A percentile compares a stretch with the other conserved stretches of the same genome.
Evolutionary conservation across 345 rosid species (phyloP).

Genomic region (Psidium guajava): DNA sequence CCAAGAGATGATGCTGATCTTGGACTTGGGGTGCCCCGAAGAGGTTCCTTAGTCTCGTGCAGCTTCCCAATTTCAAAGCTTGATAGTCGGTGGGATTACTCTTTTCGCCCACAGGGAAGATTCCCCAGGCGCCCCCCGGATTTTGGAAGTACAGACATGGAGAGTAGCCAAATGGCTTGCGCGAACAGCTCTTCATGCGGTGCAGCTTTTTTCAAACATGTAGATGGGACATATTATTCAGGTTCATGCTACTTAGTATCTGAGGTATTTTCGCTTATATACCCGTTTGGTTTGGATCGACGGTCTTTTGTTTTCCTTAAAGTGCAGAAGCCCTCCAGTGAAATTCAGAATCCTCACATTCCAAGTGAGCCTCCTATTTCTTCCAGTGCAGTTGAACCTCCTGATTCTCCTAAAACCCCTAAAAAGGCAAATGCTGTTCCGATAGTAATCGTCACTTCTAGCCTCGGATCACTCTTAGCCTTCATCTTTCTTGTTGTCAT

Average conservation of each 20-base stretch:
- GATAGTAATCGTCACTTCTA: background rate
- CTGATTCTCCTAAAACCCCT: background rate
- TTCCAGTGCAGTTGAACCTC: background rate
- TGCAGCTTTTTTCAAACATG: background rate
- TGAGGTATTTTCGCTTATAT: slow-evolving; percentile 2
- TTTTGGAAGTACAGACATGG: background rate
- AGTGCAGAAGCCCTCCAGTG: background rate
- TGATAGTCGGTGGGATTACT: background rate
- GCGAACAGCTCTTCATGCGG: slow-evolving; percentile 13
- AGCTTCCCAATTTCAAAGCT: background rate
- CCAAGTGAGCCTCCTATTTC: background rate
- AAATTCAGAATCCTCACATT: background rate
- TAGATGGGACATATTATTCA: background rate
- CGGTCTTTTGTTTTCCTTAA: background rate
- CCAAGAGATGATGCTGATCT: background rate
- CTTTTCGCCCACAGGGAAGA: background rate
- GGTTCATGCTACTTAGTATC: slow-evolving; percentile 6
- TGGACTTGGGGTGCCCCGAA: background rate
- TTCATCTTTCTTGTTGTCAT: background rate
- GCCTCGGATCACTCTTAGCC: background rate
- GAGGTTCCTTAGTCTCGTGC: background rate
- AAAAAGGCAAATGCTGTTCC: background rate
- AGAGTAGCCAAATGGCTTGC: slow-evolving; percentile 4
- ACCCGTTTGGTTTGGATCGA: background rate
- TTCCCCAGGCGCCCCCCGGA: background rate